A percentile compares a stretch with the other conserved stretches of the same genome.
Conservation (phyloP, 495 filamentous ascomycete species). For the Penicillium dipodomyicola region DNA sequence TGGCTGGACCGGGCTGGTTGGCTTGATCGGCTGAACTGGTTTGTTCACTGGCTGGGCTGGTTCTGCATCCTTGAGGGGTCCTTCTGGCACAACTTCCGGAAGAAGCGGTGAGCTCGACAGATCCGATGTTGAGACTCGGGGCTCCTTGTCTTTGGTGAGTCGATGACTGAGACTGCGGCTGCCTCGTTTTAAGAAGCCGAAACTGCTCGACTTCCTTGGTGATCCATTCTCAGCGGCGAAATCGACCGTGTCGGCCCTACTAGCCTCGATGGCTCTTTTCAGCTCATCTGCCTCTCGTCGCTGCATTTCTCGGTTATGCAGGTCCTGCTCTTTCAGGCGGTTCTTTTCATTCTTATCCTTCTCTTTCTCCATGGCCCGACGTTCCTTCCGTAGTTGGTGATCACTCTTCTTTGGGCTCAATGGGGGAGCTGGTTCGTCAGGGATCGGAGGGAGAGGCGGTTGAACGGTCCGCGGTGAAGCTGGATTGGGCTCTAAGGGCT, state of each 20-base stretch:
- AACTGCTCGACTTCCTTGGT: conserved; percentile 39
- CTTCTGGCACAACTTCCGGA: conserved; percentile 20
- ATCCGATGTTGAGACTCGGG: conserved; percentile 34
- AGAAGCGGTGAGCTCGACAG: conserved; percentile 14
- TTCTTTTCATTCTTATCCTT: conserved; percentile 61
- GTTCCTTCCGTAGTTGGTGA: conserved; percentile 53
- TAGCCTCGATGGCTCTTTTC: conserved; percentile 56
- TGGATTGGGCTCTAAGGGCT: conserved; percentile 25
- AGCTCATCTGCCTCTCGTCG: conserved; percentile 58
- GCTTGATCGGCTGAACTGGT: not conserved
- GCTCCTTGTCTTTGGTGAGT: conserved; percentile 39
- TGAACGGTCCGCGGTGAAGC: conserved; percentile 19
- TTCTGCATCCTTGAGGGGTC: conserved; percentile 10
- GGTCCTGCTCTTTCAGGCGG: conserved; percentile 62
- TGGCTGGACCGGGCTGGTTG: not conserved
- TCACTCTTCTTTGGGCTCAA: conserved; percentile 48
- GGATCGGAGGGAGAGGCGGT: conserved; percentile 41
- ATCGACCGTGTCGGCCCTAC: conserved; percentile 41
- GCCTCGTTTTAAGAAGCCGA: conserved; percentile 52
- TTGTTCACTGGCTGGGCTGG: not conserved
- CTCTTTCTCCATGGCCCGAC: conserved; percentile 66
- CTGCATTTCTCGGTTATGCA: conserved; percentile 43
- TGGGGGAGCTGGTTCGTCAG: conserved; percentile 28
- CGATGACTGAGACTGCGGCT: conserved; percentile 61
- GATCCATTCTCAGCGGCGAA: conserved; percentile 38